Evolutionary conservation across 305 asterid genomes (phyloP).

Genomic region (Ajuga reptans): DNA sequence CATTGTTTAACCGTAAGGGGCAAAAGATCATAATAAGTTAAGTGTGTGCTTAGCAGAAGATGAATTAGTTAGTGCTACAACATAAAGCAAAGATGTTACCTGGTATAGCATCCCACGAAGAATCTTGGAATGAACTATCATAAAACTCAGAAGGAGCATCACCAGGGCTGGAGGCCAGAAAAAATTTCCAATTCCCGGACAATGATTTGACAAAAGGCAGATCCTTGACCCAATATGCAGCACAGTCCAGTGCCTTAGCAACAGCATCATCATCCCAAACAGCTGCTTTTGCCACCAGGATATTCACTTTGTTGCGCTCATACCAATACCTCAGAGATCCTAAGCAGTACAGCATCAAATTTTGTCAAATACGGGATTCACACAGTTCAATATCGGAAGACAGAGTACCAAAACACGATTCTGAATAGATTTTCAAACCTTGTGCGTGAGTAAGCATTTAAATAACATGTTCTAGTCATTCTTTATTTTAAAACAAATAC

Average conservation of each 20-base stretch:
- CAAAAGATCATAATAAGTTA: background rate
- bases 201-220: conserved; percentile 77
- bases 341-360: conserved; percentile 26
- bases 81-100: conserved; percentile 31
- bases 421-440: background rate
- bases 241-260: conserved; percentile 72
- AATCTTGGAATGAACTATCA: conserved; percentile 57
- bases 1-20: background rate
- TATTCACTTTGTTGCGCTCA: conserved; percentile 71
- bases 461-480: background rate
- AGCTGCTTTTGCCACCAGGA: conserved; percentile 52
- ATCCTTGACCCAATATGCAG: conserved; percentile 70
- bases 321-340: conserved; percentile 88
- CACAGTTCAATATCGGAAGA: background rate
- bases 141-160: conserved; percentile 52
- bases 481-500: background rate
- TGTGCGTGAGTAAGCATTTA: background rate
- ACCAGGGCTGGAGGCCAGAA: conserved; percentile 54
- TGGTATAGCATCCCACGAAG: conserved; percentile 74
- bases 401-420: background rate
- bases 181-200: conserved; percentile 80
- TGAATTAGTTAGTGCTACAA: background rate
- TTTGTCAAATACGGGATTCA: conserved; percentile 9
- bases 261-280: conserved; percentile 90
- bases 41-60: background rate